Evolutionary conservation across 306 rosid genomes (phyloP).

Genomic region (Alnus rubra): DNA sequence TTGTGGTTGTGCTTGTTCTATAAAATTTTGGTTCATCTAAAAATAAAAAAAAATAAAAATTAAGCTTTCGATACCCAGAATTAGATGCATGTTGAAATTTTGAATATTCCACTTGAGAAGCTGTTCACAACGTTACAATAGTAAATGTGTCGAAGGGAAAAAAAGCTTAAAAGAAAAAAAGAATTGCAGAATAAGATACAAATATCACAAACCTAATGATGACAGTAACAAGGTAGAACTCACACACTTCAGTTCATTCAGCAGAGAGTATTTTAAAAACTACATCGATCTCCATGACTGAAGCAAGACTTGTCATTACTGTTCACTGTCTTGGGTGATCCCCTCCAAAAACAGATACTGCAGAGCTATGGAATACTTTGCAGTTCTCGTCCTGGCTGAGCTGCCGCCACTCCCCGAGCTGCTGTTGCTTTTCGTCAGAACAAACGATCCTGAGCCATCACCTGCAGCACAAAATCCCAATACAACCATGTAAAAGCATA

Average conservation of each 20-base stretch:
- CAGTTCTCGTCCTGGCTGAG: constrained; percentile 38
- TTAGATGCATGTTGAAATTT: no score
- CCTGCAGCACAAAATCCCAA: constrained; percentile 45
- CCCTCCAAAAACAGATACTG: constrained; percentile 64
- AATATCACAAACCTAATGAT: no score
- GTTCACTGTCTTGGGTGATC: constrained; percentile 39
- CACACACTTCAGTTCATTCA: not conserved
- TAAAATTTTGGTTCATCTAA: no score
- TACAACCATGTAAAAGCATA: constrained; percentile 1
- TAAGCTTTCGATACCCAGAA: no score
- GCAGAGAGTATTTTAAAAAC: not conserved
- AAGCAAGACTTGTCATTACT: not conserved
- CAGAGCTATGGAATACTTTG: constrained; percentile 81
- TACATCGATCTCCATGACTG: not conserved
- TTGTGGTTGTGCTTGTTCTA: no score
- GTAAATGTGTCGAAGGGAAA: no score
- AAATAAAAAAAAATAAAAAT: no score
- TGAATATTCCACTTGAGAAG: no score
- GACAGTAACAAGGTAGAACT: not conserved
- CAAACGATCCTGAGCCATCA: constrained; percentile 59
- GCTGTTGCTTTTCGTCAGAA: constrained; percentile 49
- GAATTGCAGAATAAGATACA: no score
- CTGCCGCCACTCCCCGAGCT: constrained; percentile 30
- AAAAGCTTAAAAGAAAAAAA: not conserved
- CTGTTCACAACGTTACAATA: no score